These are phyloP conservation scores for Blepharisma undulans DNA, from an alignment of 169 alveolate genomes.

Conservation along the genomic window DNA sequence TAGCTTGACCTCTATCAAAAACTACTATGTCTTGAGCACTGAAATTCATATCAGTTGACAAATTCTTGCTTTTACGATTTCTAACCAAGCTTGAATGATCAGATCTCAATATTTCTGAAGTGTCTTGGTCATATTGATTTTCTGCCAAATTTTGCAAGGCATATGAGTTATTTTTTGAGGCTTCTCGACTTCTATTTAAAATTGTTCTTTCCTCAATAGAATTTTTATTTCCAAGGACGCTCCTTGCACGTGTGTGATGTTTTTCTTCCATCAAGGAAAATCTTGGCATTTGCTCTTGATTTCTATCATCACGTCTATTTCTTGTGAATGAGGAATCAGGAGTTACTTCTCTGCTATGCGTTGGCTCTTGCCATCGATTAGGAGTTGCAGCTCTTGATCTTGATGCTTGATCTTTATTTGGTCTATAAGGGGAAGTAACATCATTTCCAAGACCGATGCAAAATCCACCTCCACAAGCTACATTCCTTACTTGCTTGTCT, in stretches of 20 bases:
- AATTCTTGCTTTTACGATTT: neutral
- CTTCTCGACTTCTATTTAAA: neutral
- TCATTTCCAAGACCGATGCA: slow-evolving; percentile 37
- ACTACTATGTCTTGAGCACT: neutral
- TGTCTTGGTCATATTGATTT: neutral
- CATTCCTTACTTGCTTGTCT: neutral
- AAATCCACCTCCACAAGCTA: slow-evolving; percentile 32
- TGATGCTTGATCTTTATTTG: neutral
- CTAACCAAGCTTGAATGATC: neutral
- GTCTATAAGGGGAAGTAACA: neutral
- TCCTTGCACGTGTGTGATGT: neutral
- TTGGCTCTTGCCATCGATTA: neutral
- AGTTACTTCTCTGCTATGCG: neutral
- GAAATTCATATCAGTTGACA: neutral
- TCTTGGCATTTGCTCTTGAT: neutral
- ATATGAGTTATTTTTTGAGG: neutral
- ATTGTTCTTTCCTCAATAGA: neutral
- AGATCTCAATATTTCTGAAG: neutral
- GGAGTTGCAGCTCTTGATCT: neutral
- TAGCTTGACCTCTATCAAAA: neutral
- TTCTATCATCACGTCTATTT: neutral
- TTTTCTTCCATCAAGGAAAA: neutral
- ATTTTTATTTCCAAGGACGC: neutral
- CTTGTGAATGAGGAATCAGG: neutral
- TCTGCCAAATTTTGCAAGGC: neutral